phyloP scores from a whole-genome alignment of 768 basidiomycete species.

The Tylopilus rubrobrunneus region DNA sequence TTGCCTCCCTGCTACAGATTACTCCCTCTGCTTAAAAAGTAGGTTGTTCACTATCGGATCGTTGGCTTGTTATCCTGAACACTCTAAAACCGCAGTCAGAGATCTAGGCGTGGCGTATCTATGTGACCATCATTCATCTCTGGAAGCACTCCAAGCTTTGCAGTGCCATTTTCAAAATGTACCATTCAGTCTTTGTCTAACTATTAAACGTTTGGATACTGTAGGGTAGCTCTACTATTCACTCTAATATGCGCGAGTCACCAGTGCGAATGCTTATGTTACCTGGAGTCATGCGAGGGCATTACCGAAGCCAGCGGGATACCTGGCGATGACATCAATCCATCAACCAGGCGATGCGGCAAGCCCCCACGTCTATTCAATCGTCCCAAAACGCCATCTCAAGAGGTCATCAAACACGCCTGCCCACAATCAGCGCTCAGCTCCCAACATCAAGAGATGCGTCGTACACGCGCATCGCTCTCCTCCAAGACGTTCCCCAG shows the following conservation, averaged over 20 bases:
- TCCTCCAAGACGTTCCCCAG: not conserved
- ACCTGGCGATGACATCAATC: not conserved
- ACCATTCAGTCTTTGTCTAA: not conserved
- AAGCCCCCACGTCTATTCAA: not conserved
- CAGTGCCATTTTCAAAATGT: not conserved
- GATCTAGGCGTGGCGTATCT: not conserved
- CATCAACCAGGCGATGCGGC: not conserved
- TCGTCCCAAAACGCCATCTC: not conserved
- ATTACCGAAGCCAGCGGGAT: no score
- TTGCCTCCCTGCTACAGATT: not conserved
- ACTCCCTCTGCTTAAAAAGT: not conserved
- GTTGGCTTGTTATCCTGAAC: not conserved
- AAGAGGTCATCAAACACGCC: not conserved
- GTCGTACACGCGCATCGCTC: not conserved
- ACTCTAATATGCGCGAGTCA: no score
- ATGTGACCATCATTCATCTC: not conserved
- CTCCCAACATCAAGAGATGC: not conserved
- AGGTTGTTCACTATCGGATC: not conserved
- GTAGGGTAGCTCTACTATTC: no score
- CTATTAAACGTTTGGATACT: no score
- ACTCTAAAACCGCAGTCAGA: not conserved
- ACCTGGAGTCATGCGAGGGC: not conserved
- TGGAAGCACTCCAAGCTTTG: not conserved
- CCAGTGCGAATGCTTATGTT: no score
- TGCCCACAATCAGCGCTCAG: not conserved